Conservation (phyloP, 176 grass and related monocot species). For the Dendrocalamus sinicus region DNA sequence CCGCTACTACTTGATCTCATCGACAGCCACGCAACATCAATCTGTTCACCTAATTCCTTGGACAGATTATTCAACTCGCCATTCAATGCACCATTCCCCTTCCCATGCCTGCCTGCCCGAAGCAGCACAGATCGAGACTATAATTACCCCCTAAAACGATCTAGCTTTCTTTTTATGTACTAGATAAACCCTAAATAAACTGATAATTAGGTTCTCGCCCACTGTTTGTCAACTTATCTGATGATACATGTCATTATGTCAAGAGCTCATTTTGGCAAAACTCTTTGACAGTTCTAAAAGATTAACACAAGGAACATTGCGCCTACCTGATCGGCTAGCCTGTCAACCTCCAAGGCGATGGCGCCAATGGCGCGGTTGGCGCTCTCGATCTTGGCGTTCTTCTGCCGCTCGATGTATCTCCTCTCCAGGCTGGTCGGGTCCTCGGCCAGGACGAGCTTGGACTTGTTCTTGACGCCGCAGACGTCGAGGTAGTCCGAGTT, state of each 20-base stretch:
- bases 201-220: neutral
- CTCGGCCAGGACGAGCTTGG: constrained; percentile 73
- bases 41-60: constrained; percentile 49
- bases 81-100: constrained; percentile 44
- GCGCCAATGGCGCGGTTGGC: constrained; percentile 71
- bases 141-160: neutral
- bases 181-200: neutral
- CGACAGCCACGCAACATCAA: constrained; percentile 45
- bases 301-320: neutral
- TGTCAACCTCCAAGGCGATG: constrained; percentile 84
- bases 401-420: constrained; percentile 74
- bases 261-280: neutral
- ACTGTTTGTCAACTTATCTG: neutral
- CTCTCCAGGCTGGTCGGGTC: constrained; percentile 77
- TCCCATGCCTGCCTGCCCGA: constrained; percentile 42
- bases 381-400: constrained; percentile 67
- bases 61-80: constrained; percentile 24
- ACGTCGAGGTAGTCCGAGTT: constrained; percentile 78
- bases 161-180: neutral
- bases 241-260: neutral
- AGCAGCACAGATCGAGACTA: neutral
- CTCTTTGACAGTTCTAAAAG: neutral
- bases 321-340: constrained; percentile 79
- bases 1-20: constrained; percentile 1
- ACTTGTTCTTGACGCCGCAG: constrained; percentile 85